Conservation (phyloP, 2,329 filamentous ascomycete species). For the Epichloe glyceriae region DNA sequence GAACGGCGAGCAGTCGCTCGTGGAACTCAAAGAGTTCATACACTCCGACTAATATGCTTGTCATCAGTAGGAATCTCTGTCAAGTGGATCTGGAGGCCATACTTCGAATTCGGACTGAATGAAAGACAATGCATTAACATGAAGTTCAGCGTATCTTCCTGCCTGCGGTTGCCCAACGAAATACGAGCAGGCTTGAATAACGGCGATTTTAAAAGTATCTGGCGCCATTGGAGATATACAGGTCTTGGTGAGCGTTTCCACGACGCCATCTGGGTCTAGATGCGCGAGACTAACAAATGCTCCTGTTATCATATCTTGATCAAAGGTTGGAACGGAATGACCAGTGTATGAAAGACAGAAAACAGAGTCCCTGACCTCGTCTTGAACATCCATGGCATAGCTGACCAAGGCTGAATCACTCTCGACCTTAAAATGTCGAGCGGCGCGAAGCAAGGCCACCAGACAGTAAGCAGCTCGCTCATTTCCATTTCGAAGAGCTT, state of each 20-base stretch:
- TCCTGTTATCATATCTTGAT: constrained; percentile 52
- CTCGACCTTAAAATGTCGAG: constrained; percentile 49
- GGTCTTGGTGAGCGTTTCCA: constrained; percentile 41
- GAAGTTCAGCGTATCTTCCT: constrained; percentile 40
- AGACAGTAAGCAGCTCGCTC: constrained; percentile 56
- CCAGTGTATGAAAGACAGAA: constrained; percentile 40
- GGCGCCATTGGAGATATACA: constrained; percentile 47
- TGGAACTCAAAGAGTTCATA: constrained; percentile 7
- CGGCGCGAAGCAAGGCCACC: constrained; percentile 47
- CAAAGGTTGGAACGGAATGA: constrained; percentile 38
- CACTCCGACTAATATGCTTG: constrained; percentile 1
- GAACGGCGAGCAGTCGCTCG: constrained; percentile 14
- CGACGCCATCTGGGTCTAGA: constrained; percentile 44
- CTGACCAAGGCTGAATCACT: constrained; percentile 51
- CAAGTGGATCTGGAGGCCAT: not conserved
- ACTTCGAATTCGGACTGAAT: constrained; percentile 22
- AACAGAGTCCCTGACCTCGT: constrained; percentile 53
- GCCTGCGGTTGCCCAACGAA: constrained; percentile 41
- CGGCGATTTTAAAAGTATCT: constrained; percentile 46
- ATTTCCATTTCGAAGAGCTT: constrained; percentile 49
- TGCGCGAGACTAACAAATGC: constrained; percentile 53
- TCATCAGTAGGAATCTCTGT: not conserved
- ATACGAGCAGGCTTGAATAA: constrained; percentile 49
- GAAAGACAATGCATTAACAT: constrained; percentile 40
- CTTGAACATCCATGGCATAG: constrained; percentile 57